Base-by-base conservation (phyloP, 306 rosid species). In the Rubus parviflorus region DNA sequence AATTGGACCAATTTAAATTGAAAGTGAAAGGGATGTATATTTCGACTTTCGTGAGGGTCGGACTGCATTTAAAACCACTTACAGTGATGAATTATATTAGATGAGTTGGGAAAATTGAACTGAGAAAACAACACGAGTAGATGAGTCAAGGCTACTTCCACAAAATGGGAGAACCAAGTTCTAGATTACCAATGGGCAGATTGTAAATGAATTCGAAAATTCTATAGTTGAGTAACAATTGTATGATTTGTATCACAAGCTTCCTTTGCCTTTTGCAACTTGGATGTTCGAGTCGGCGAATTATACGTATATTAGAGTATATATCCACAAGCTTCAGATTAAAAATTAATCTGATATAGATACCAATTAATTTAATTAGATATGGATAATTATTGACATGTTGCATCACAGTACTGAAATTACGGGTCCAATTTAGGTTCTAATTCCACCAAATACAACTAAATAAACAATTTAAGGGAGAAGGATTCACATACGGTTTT, bases 401-500 rank as follows among this genome's bases (percentile, higher is more conserved):
- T 30, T 35, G 42, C 35, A 76, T 41, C 47, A 75, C 52, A 71
- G 19, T 17, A 38, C n/a, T 45, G 49, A 68, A 41, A 22, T 57
- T 62, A 41, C 23, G 2, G 30, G 53, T 45, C 20, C 37, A 25
- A 25, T 41, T 63, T 49, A 76, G 42, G 60, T 56, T 67, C 62
- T 35, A 38, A 72, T 9, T 30, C 75, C 69, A 58, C 58, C 60
- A 52, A 49, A 66, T 70, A 38, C 38, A 49, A 72, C 72, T 5
- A 51, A 5, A 16, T 3, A 8, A 68, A 51, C 35, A 81, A 65
- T 67, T 73, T 5, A 16, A 38, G 49, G 65, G 35, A 40, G 22
- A 51, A 77, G 75, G 71, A 78, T 70, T 43, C 23, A 67, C 62
- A 6, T 94, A 94, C 98, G 12, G 92, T 82, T 90, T 92, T 90